Conservation (phyloP, 2,329 filamentous ascomycete genomes). For the Cladosporium cucumerinum region DNA sequence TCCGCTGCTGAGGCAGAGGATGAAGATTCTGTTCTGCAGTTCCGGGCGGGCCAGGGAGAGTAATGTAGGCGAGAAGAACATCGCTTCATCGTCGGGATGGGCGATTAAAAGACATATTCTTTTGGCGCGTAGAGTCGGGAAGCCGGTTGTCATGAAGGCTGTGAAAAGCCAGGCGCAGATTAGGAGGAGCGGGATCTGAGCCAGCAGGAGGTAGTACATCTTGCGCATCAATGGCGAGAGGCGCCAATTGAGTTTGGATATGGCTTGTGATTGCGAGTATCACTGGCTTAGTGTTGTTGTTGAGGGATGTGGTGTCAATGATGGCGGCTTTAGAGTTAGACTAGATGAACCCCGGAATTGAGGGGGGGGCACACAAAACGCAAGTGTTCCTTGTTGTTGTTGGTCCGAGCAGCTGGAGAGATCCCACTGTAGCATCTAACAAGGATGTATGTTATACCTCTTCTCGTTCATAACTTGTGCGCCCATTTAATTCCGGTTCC, state of each 20-base stretch:
- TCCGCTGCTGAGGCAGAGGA: constrained; percentile 88
- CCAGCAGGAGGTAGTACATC: constrained; percentile 42
- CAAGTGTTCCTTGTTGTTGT: not conserved
- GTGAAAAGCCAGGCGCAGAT: constrained; percentile 48
- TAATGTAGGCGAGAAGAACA: constrained; percentile 95
- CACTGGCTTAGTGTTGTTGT: not conserved
- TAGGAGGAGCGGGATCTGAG: constrained; percentile 40
- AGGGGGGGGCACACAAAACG: not conserved
- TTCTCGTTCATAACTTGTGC: not conserved
- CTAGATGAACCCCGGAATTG: not conserved
- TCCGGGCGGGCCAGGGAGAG: constrained; percentile 77
- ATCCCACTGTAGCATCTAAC: not conserved
- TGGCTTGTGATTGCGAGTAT: not conserved
- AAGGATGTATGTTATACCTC: not conserved
- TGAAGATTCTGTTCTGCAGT: constrained; percentile 86
- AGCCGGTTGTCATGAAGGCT: constrained; percentile 44
- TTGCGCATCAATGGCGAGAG: constrained; percentile 10
- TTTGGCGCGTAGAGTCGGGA: constrained; percentile 73
- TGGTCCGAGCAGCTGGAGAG: not conserved
- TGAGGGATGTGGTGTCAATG: not conserved
- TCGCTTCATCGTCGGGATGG: constrained; percentile 97
- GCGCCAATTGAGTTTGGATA: not conserved
- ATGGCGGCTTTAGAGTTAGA: not conserved
- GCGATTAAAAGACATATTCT: constrained; percentile 90
- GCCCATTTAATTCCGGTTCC: not conserved